Percentiles rank a stretch among this genome's conserved stretches.
Conservation (phyloP, 768 basidiomycete genomes). For the Trametes meyenii region DNA sequence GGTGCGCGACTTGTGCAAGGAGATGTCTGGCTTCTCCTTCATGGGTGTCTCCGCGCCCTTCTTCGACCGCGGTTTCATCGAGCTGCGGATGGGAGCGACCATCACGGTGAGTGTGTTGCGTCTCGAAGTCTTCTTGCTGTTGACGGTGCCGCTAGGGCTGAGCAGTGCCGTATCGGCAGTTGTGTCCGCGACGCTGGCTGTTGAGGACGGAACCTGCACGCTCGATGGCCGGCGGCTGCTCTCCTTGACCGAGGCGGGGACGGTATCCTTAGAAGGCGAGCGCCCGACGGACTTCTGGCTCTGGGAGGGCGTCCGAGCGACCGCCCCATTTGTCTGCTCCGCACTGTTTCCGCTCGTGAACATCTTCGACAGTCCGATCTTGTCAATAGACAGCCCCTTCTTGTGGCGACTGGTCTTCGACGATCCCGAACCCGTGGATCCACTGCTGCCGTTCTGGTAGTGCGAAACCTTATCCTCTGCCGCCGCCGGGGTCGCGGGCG, state of each 20-base stretch:
- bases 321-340: conserved; percentile 37
- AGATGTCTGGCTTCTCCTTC: conserved; percentile 36
- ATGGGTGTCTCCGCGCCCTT: conserved; percentile 34
- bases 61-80: conserved; percentile 43
- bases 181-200: conserved; percentile 18
- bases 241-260: conserved; percentile 27
- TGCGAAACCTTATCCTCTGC: conserved; percentile 28
- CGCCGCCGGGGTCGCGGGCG: conserved; percentile 30
- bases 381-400: conserved; percentile 77
- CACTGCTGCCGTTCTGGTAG: conserved; percentile 23
- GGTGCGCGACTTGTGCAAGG: conserved; percentile 22
- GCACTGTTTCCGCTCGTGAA: conserved; percentile 49
- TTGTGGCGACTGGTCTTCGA: conserved; percentile 54
- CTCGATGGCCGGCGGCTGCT: conserved; percentile 35
- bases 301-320: conserved; percentile 49
- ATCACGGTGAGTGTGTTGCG: conserved; percentile 87
- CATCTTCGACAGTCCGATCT: conserved; percentile 77
- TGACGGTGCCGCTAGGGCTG: conserved; percentile 37
- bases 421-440: conserved; percentile 29
- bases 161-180: conserved; percentile 36
- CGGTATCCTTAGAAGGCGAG: conserved; percentile 28
- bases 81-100: conserved; percentile 73
- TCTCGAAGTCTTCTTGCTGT: conserved; percentile 57
- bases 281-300: conserved; percentile 33
- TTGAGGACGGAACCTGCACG: conserved; percentile 33